phyloP scores from a whole-genome alignment of 2,329 filamentous ascomycete species.

The Fusarium continuum region DNA sequence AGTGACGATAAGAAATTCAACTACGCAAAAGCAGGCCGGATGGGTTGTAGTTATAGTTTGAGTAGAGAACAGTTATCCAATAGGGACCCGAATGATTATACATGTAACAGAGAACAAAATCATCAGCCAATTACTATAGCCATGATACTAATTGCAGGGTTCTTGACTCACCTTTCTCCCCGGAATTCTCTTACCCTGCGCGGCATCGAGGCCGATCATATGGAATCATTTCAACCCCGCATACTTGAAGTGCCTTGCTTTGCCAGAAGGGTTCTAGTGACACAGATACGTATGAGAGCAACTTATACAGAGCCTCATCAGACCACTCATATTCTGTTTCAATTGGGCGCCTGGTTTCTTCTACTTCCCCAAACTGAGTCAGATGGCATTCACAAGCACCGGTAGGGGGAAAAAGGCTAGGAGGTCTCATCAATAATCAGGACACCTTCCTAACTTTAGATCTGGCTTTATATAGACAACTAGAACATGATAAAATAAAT shows the following conservation, averaged over 20 bases:
- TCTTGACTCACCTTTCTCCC: slow-evolving; percentile 3
- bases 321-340: background rate
- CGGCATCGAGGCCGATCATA: background rate
- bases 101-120: background rate
- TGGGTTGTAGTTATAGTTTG: background rate
- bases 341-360: background rate
- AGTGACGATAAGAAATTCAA: background rate
- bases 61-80: background rate
- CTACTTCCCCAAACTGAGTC: background rate
- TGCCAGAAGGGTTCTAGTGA: slow-evolving; percentile 18
- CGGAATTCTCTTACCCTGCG: background rate
- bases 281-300: slow-evolving; percentile 11
- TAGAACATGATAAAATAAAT: too few species aligned
- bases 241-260: background rate
- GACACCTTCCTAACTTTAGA: too few species aligned
- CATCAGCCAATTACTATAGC: background rate
- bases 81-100: background rate
- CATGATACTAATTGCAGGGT: background rate
- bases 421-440: too few species aligned
- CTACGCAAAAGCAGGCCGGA: background rate
- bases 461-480: too few species aligned
- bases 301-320: slow-evolving; percentile 1
- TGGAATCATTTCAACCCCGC: slow-evolving; percentile 21
- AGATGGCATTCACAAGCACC: background rate
- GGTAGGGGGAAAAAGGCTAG: background rate